Conservation (phyloP, 164 flowering plant species). For the Sextonia rubra region DNA sequence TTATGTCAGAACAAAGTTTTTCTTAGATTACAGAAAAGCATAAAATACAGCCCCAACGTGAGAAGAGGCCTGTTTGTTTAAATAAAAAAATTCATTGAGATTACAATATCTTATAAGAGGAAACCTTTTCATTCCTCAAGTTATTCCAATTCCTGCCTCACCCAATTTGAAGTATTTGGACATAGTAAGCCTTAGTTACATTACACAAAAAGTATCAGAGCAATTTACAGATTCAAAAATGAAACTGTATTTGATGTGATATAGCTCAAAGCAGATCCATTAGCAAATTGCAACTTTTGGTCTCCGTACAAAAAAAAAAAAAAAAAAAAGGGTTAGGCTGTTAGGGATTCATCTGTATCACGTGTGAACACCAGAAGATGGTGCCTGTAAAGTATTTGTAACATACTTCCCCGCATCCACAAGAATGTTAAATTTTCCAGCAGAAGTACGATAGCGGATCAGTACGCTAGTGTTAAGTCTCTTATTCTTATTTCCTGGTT, state of each 20-base stretch:
- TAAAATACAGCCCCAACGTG: no score
- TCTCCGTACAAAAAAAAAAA: no score
- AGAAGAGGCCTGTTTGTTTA: no score
- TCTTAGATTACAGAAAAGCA: no score
- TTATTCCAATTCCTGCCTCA: no score
- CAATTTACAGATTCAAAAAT: neutral
- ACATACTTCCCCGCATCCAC: conserved; percentile 98
- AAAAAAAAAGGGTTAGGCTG: no score
- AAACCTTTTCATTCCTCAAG: no score
- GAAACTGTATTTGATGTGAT: neutral
- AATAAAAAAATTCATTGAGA: no score
- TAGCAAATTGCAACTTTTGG: neutral
- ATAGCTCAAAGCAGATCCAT: neutral
- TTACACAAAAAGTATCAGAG: no score
- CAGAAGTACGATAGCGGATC: conserved; percentile 44
- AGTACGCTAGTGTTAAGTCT: conserved; percentile 92
- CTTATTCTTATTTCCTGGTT: conserved; percentile 74
- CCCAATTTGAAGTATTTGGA: neutral
- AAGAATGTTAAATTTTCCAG: conserved; percentile 60
- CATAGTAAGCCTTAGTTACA: no score
- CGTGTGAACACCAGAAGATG: neutral
- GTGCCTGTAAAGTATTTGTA: neutral
- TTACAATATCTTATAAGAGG: no score
- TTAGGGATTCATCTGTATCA: neutral
- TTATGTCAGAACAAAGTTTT: no score